Evolutionary conservation across 176 grass and related monocot genomes (phyloP), one percentile per base, ranked within the genome.

Genomic region (Elymus sibiricus): DNA sequence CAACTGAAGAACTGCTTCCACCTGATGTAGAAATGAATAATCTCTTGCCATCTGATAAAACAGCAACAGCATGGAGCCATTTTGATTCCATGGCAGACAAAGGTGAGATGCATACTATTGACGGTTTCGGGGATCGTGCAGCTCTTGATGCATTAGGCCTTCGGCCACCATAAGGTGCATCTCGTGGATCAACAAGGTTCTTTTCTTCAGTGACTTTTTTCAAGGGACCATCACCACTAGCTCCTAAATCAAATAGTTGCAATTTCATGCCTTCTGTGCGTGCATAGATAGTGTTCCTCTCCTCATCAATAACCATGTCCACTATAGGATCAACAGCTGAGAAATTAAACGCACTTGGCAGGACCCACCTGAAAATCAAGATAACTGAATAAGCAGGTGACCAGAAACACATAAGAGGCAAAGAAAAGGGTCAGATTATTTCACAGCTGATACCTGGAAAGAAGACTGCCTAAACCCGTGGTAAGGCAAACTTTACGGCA

Each of bases 1-100:
- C 95, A 93, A 90, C 82, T 78, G 95, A 94, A 89, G 88, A 88
- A 84, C 78, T 88, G 82, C 67, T 90, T 79, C 91, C 91, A 82
- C 89, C 86, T 78, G 94, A 89, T 66, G 94, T 97, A 43, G 92
- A 95, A 81, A 95, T 81, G 64, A 95, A 98, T 58, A 98, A 56
- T 87, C 96, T 92, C 86, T 94, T 94, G 34, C 96, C 96, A 89
- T 98, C 96, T 70, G 96, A 98, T 83, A 98, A 85, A 87, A 98
- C 90, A 82, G 90, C 96, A 79, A 95, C 88, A 77, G 94, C 74
- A 86, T 98, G 90, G n/a, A 98, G 86, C 92, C 93, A 84, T 87
- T 95, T 98, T 37, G 96, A 98, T 92, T 98, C 96, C 79, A 93
- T 81, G 49, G 82, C 78, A 11, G 92, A 95, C 31, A 98, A 68